These are phyloP conservation scores for Termitomyces sp. DNA, from an alignment of 768 basidiomycete species.

Conservation along the genomic window DNA sequence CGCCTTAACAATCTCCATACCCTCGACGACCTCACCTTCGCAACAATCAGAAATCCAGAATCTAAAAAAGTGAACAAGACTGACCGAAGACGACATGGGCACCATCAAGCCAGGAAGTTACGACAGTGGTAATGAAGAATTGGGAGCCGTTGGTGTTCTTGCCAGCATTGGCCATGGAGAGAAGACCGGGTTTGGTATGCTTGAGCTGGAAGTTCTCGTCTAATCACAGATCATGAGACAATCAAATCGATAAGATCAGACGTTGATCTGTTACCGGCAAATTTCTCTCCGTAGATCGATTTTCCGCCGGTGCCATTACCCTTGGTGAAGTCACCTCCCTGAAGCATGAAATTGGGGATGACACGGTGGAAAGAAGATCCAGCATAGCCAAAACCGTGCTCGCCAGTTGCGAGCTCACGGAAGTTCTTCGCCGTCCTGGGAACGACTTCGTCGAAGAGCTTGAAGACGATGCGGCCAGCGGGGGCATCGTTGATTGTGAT, in stretches of 20 bases:
- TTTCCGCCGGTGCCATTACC: constrained; percentile 74
- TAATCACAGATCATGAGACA: constrained; percentile 16
- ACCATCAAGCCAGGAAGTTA: constrained; percentile 76
- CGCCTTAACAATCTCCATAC: constrained; percentile 46
- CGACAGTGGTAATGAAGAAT: constrained; percentile 88
- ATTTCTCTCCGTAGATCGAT: constrained; percentile 71
- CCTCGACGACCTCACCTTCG: constrained; percentile 61
- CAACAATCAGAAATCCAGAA: not conserved
- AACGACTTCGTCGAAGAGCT: constrained; percentile 76
- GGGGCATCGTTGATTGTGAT: constrained; percentile 39
- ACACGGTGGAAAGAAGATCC: constrained; percentile 74
- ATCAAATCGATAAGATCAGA: constrained; percentile 1
- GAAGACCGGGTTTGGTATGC: constrained; percentile 64
- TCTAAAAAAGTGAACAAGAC: constrained; percentile 4
- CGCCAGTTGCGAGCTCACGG: constrained; percentile 80
- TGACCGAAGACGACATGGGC: constrained; percentile 84
- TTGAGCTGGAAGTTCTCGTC: constrained; percentile 84
- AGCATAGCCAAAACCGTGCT: constrained; percentile 69
- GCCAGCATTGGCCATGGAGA: constrained; percentile 82
- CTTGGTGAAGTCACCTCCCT: constrained; percentile 83
- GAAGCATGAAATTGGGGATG: constrained; percentile 82
- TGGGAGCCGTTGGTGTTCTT: constrained; percentile 81
- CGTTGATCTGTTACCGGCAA: constrained; percentile 36
- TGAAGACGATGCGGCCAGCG: constrained; percentile 69
- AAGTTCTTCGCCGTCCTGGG: constrained; percentile 80